phyloP scores from a whole-genome alignment of 2,329 filamentous ascomycete species.

The Thelonectria discophora region DNA sequence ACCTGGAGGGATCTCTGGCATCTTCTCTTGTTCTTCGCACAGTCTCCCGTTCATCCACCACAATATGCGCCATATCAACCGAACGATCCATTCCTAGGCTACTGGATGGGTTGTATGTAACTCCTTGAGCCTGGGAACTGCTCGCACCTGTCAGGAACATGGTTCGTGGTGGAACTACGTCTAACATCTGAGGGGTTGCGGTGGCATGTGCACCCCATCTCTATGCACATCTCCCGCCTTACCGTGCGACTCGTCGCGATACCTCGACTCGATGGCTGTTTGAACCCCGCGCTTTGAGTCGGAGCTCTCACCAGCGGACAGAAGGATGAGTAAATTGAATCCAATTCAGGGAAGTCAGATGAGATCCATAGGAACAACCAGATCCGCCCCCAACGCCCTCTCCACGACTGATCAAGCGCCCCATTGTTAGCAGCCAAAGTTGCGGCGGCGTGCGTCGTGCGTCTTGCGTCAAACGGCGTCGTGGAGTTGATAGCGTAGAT shows the following conservation, averaged over 20 bases:
- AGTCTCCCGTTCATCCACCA: neutral
- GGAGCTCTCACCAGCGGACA: constrained; percentile 1
- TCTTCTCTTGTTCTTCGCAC: neutral
- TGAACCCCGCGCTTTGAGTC: constrained; percentile 19
- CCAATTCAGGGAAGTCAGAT: constrained; percentile 8
- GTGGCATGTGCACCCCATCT: constrained; percentile 25
- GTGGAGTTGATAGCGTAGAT: constrained; percentile 18
- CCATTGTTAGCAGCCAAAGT: neutral
- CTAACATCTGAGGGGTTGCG: constrained; percentile 20
- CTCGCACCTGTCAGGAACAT: constrained; percentile 26
- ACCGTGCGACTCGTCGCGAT: constrained; percentile 21
- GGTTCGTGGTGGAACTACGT: constrained; percentile 11
- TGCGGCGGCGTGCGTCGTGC: constrained; percentile 2
- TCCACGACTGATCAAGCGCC: constrained; percentile 1
- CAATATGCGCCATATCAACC: constrained; percentile 27
- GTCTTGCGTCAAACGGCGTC: neutral
- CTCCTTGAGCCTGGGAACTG: constrained; percentile 31
- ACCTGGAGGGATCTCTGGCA: neutral
- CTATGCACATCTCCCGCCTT: constrained; percentile 27
- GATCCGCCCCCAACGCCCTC: neutral
- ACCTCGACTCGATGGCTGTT: constrained; percentile 19
- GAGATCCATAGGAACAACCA: neutral
- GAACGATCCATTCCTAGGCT: constrained; percentile 10
- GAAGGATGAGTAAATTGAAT: neutral
- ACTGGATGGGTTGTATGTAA: constrained; percentile 18